A percentile compares a stretch with the other conserved stretches of the same genome.
Conservation (phyloP, 345 rosid species). For the Syzygium jambos region DNA sequence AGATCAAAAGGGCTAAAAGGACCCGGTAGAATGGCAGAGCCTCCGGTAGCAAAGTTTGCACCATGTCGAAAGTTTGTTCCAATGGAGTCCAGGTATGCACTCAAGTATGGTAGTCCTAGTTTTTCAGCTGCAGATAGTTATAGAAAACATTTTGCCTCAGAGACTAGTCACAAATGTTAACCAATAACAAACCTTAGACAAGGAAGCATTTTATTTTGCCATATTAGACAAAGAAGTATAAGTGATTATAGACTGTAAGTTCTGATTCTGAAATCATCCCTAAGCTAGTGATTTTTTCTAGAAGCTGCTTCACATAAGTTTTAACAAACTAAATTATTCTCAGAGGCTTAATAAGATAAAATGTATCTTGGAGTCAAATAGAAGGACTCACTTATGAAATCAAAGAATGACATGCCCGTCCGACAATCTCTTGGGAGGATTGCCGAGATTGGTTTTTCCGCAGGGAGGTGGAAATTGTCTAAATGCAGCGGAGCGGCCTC, state of each 20-base stretch:
- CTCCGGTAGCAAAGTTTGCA: constrained; percentile 62
- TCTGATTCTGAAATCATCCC: neutral
- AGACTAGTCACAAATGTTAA: neutral
- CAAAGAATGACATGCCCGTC: constrained; percentile 59
- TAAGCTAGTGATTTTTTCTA: neutral
- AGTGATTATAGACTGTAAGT: neutral
- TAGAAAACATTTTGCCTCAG: neutral
- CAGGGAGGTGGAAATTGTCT: constrained; percentile 24
- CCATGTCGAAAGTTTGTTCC: constrained; percentile 45
- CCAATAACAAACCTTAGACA: neutral
- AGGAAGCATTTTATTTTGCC: too few relatives aligned
- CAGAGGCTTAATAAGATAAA: neutral
- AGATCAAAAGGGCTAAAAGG: constrained; percentile 57
- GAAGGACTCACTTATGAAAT: constrained; percentile 36
- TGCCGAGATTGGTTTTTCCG: constrained; percentile 38
- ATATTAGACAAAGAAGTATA: neutral
- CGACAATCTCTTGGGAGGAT: constrained; percentile 46
- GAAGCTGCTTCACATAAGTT: neutral
- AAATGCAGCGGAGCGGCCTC: constrained; percentile 37
- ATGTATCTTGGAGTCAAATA: neutral
- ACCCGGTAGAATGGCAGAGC: constrained; percentile 49
- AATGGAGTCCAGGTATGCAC: constrained; percentile 52
- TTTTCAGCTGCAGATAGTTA: constrained; percentile 33
- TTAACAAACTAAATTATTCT: neutral
- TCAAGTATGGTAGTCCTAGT: constrained; percentile 40